Base-by-base conservation (phyloP, 148 eudicot species). In the Bassia scoparia region DNA sequence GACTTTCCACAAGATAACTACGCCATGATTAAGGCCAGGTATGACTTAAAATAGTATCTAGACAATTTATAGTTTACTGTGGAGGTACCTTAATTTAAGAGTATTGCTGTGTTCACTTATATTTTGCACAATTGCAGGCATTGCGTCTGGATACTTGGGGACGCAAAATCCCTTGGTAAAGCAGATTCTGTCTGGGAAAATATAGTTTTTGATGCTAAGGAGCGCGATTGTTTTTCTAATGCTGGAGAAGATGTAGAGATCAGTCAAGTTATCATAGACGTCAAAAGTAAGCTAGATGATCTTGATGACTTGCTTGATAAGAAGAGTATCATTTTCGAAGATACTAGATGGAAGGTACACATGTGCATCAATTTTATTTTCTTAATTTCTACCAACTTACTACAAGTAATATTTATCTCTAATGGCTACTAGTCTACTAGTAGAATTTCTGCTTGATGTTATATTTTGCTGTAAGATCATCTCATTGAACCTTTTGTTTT, bases 141-240 rank as follows among this genome's bases (percentile, higher is more conserved):
- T 35, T 87, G 89, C 53, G 82, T 90, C 0, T 85, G 90, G 96
- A 74, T 90, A 17, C 34, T 90, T 17, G 96, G 96, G 20, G 76
- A 77, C 55, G 86, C 29, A n/a, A 58, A 65, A 30, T 72, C 86
- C 8, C 78, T 88, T 17, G 43, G 20, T 14, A 77, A 69, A 4
- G 76, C 72, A 46, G 67, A 58, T 13, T 63, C 74, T 0, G 35
- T 88, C 21, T 90, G 96, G 93, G 34, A 66, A 64, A 67, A 61
- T 9, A 37, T 88, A 29, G 62, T 90, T 20, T 12, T 21, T n/a
- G 82, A 88, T 78, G 87, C 92, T 0, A 85, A 84, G 70, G 48
- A 14, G 61, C 80, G 87, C 2, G 35, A 64, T 0, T 84, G 90
- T 73, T 84, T 71, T 50, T 82, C 74, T 34, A 73, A 77, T 78